A percentile compares a stretch with the other conserved stretches of the same genome.
Evolutionary conservation across 441 rosid species (phyloP).

Genomic region (Flueggea neowawraea): DNA sequence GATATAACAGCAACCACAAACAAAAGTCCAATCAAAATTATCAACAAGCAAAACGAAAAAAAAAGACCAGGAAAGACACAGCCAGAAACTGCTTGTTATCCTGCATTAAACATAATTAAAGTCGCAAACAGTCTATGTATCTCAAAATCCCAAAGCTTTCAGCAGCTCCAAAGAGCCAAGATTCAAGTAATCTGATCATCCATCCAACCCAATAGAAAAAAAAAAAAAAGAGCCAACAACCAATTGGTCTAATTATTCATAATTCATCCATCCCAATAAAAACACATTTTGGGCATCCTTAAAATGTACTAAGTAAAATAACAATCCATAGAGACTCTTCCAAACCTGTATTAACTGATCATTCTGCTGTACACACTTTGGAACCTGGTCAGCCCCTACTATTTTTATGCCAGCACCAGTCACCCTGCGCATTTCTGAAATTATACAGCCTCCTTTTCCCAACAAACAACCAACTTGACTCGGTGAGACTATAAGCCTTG

Average conservation of each 20-base stretch:
- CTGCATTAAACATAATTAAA: too few relatives aligned
- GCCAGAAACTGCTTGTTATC: too few relatives aligned
- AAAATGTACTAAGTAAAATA: neutral
- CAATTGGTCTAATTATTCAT: neutral
- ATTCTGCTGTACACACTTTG: conserved; percentile 64
- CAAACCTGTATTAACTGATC: conserved; percentile 91
- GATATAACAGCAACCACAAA: too few relatives aligned
- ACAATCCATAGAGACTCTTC: neutral
- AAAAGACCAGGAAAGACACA: too few relatives aligned
- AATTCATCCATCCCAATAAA: neutral
- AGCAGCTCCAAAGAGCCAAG: neutral
- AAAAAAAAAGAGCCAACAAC: neutral
- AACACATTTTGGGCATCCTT: neutral
- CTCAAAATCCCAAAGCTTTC: neutral
- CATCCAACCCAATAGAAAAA: neutral
- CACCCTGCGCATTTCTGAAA: conserved; percentile 76
- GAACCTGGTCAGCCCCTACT: conserved; percentile 52
- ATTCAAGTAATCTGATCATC: neutral
- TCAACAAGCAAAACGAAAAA: too few relatives aligned
- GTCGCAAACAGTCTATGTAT: too few relatives aligned
- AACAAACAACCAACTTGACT: conserved; percentile 85
- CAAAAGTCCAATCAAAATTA: too few relatives aligned
- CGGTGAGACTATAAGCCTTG: conserved; percentile 80
- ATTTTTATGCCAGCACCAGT: conserved; percentile 65
- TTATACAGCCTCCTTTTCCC: conserved; percentile 85